These are phyloP conservation scores for Polytrichum commune DNA, from an alignment of 225 moss, liverwort and hornwort genomes.

Conservation along the genomic window DNA sequence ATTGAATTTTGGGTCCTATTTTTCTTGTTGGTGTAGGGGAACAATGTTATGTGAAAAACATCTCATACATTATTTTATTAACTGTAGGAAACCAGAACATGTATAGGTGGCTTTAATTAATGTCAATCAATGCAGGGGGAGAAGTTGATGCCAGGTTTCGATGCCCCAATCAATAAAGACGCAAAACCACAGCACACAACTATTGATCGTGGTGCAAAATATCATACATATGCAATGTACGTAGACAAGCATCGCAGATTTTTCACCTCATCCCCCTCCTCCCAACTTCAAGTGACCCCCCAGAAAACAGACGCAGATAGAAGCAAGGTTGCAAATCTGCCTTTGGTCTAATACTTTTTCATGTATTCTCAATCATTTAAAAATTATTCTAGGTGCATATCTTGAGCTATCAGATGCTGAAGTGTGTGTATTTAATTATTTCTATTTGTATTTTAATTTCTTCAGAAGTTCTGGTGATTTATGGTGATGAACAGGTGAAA, in stretches of 20 bases:
- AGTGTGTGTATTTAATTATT: neutral
- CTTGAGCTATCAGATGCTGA: neutral
- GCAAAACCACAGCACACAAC: slow-evolving; percentile 38
- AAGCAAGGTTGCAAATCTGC: too few relatives aligned
- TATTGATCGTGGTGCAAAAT: slow-evolving; percentile 15
- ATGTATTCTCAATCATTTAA: neutral
- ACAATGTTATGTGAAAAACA: too few relatives aligned
- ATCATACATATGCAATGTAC: slow-evolving; percentile 13
- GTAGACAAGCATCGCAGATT: neutral
- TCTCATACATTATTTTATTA: too few relatives aligned
- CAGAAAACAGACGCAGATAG: too few relatives aligned
- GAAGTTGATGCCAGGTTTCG: slow-evolving; percentile 61
- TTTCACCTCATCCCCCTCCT: neutral
- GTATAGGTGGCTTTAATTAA: too few relatives aligned
- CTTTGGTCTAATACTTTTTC: neutral
- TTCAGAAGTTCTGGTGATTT: neutral
- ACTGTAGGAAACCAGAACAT: too few relatives aligned
- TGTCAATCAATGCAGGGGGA: slow-evolving; percentile 29
- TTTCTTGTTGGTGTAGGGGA: too few relatives aligned
- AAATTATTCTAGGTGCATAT: neutral
- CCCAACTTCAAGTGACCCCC: neutral
- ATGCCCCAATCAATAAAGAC: slow-evolving; percentile 33
- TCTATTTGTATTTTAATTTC: neutral
- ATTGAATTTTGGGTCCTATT: too few relatives aligned
- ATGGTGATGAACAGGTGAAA: slow-evolving; percentile 10